These are phyloP conservation scores for Pleurotus giganteus DNA, from an alignment of 768 basidiomycete species.

Conservation along the genomic window DNA sequence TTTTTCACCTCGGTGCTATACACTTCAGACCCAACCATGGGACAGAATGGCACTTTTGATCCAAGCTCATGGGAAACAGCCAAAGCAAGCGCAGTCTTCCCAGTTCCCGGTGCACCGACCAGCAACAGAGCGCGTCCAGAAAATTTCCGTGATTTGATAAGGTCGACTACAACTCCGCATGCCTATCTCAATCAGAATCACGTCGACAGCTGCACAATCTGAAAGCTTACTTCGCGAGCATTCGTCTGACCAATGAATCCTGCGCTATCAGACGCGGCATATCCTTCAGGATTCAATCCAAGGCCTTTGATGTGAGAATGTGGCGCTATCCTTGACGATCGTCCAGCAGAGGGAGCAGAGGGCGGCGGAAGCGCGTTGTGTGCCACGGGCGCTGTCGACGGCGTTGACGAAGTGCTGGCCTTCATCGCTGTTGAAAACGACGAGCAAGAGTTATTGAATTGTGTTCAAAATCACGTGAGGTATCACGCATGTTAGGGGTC, in stretches of 20 bases:
- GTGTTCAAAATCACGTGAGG: too few relatives aligned
- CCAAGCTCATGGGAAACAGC: conserved; percentile 95
- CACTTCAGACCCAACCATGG: conserved; percentile 98
- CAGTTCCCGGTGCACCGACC: conserved; percentile 95
- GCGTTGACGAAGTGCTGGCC: conserved; percentile 40
- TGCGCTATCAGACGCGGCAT: conserved; percentile 65
- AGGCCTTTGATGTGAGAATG: conserved; percentile 98
- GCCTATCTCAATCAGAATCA: conserved; percentile 47
- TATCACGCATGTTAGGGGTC: too few relatives aligned
- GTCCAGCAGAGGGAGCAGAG: conserved; percentile 53
- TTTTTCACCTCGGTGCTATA: conserved; percentile 98
- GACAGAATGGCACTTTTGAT: conserved; percentile 93
- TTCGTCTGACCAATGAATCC: conserved; percentile 91
- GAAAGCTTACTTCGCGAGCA: conserved; percentile 77
- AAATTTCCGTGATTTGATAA: conserved; percentile 89
- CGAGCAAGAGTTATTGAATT: too few relatives aligned
- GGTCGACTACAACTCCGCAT: conserved; percentile 86
- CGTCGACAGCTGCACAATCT: neutral
- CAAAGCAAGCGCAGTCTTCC: conserved; percentile 96
- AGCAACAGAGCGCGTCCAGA: conserved; percentile 90
- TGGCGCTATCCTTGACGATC: conserved; percentile 80
- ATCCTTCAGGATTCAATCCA: conserved; percentile 82
- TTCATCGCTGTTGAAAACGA: conserved; percentile 28
- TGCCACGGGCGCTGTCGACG: conserved; percentile 53
- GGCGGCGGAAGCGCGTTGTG: conserved; percentile 77